Base-by-base conservation (phyloP, 257 asterid species). In the Gynochthodes officinalis region DNA sequence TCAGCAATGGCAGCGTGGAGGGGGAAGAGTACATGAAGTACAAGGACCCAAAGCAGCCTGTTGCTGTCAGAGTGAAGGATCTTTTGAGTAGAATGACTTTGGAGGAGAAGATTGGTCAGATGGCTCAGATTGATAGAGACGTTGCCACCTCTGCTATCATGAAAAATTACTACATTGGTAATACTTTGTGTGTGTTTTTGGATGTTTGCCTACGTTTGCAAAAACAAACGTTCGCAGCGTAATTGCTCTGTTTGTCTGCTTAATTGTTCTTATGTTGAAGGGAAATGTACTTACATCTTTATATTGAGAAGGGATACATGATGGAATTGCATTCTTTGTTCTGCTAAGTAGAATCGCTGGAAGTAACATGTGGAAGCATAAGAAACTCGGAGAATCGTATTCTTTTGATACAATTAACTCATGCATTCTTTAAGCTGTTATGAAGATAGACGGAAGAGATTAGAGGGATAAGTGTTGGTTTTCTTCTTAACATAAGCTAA, bases 61-160 rank as follows among this genome's bases (percentile, higher is more conserved):
- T 84, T 62, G 84, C 23, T 60, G 86, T 48, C 73, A 82, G 96
- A 62, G 89, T 83, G 16, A 65, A 90, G 69, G 98, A 92, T 85
- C 91, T 90, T 73, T 67, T 92, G 64, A 80, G 82, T 33, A 75
- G 90, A 71, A 92, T 92, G 98, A 87, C 76, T 62, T 76, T 92
- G 42, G 88, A 85, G 78, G 96, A 90, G 58, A 92, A 90, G 81
- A 86, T 92, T 80, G 98, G 96, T 9, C 98, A 92, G 82, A 92
- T 92, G 98, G 84, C 85, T 80, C 98, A 92, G 89, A 88, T 92
- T 83, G 98, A 92, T 55, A 85, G 96, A 57, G 68, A 73, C 69
- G 83, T 81, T 69, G 98, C 96, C 40, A 82, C 92, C 18, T 81
- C 89, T 70, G 83, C 80, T 67, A 76, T 90, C 71, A 77, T 92